Evolutionary conservation across 495 filamentous ascomycete genomes (phyloP), one percentile per base, ranked within the genome.

Genomic region (Xylaria telfairii): DNA sequence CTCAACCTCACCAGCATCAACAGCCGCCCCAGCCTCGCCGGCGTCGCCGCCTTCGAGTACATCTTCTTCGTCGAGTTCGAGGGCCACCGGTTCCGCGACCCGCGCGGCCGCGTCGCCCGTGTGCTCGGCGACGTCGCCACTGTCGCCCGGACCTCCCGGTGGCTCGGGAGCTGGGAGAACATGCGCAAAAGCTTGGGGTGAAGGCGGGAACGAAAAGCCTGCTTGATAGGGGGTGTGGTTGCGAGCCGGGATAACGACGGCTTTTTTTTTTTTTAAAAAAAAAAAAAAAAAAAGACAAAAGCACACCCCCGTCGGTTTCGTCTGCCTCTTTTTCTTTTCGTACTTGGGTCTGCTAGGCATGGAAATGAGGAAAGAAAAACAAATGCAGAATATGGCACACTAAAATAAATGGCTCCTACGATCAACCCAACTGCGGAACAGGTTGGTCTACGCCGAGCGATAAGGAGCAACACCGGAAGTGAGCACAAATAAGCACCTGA

Each of bases 11-110:
- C 95, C 17, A 95, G 91, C 78, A 97, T 98, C 78, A 93, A 92
- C 71, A 92, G 92, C 68, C 81, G 96, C 72, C 96, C 96, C 17
- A 95, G 92, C 74, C 84, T 92, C 13, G 60, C 57, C 30, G 71
- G 82, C 87, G 53, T 19, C 17, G 80, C 81, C 65, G 87, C 91
- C 37, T 98, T 97, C 91, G 90, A 95, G 76, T 99, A 99, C 81
- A 87, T 97, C 32, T 98, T 98, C 81, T 91, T 99, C 79, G 91
- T 97, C 26, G 96, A 98, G 83, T 93, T 97, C 77, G 87, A 92
- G 77, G 90, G 90, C 6, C 83, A 82, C 71, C 75, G 76, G 49
- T 70, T 77, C 42, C 78, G 84, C 49, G 87, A 87, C 57, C 83
- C 83, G 32, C 78, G 82, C 32, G 85, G 86, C 34, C 78, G 81